Evolutionary conservation across 2,329 filamentous ascomycete species (phyloP), one percentile per base, ranked within the genome.

Genomic region (Cordyceps fumosorosea): DNA sequence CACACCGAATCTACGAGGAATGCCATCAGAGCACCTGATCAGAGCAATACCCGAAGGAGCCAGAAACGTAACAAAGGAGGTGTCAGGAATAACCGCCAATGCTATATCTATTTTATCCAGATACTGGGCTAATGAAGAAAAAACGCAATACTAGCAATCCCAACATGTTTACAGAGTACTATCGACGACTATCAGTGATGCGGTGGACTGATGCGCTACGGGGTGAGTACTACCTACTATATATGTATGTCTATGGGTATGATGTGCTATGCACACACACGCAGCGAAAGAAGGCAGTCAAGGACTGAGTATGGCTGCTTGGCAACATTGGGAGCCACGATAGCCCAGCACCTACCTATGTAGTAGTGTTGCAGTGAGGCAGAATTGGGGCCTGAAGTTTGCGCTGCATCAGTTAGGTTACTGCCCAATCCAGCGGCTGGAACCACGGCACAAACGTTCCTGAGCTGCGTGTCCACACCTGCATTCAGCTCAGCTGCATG

Each of bases 361-460:
- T 29, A 29, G 29, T 47, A 54, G 57, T 37, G 50, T 54, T 60
- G 40, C 50, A 50, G 57, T 53, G 57, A 60, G 57, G 37, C 40
- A 44, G 40, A 40, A 47, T 54, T 22, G n/a, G 18, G 50, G 50
- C 57, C 50, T 47, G 50, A 60, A 47, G n/a, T 34, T 29, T 47
- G 57, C 26, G 48, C 48, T 53, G 48, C 26, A 7, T 42, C 45
- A 5, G 40, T 29, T 45, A 24, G 26, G 22, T 37, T 47, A 42
- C 34, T 24, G 32, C 40, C 37, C 24, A 24, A 26, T n/a, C 6
- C 24, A 42, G 18, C 44, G 34, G 22, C 45, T 22, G 56, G 24
- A 34, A 42, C 44, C 42, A 10, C n/a, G 12, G 18, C 29, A 47
- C 42, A 26, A 29, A 11, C 5, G 26, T 37, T 44, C 26, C 12